These are phyloP conservation scores for Candida golubevii DNA, from an alignment of 805 yeast genomes.

Conservation along the genomic window DNA sequence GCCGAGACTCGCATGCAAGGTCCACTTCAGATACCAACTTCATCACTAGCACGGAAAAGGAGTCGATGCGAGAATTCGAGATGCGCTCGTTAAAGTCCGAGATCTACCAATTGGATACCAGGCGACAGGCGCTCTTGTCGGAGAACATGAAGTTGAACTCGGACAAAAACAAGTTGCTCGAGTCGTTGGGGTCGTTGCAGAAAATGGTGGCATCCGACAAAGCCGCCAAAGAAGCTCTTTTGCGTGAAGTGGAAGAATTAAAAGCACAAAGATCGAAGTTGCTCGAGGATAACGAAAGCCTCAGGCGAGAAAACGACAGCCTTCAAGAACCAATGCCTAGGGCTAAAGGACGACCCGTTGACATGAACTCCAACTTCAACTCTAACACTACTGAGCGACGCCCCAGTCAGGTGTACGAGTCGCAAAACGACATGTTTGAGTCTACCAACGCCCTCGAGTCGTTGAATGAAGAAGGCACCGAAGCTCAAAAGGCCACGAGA, in stretches of 20 bases:
- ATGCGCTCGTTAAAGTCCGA: slow-evolving; percentile 37
- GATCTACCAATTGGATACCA: slow-evolving; percentile 30
- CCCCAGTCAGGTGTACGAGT: slow-evolving; percentile 7
- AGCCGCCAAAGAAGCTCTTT: slow-evolving; percentile 39
- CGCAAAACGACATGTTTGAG: slow-evolving; percentile 6
- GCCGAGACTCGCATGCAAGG: slow-evolving; percentile 31
- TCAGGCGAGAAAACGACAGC: slow-evolving; percentile 2
- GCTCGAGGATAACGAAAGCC: slow-evolving; percentile 17
- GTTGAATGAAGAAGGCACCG: slow-evolving; percentile 18
- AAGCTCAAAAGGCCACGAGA: slow-evolving; percentile 40
- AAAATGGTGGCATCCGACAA: slow-evolving; percentile 39
- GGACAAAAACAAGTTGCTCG: slow-evolving; percentile 31
- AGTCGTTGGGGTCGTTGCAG: slow-evolving; percentile 36
- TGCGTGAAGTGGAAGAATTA: slow-evolving; percentile 51
- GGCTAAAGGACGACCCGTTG: not conserved
- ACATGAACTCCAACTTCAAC: not conserved
- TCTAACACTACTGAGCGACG: not conserved
- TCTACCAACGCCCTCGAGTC: slow-evolving; percentile 9
- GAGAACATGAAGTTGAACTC: slow-evolving; percentile 24
- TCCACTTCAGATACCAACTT: slow-evolving; percentile 43
- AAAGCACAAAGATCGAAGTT: slow-evolving; percentile 44
- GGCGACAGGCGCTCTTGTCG: slow-evolving; percentile 20
- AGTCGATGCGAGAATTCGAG: slow-evolving; percentile 34
- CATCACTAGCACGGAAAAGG: slow-evolving; percentile 15
- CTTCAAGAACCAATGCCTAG: slow-evolving; percentile 2